phyloP scores from a whole-genome alignment of 2,329 filamentous ascomycete species.

The Colletotrichum sp. region DNA sequence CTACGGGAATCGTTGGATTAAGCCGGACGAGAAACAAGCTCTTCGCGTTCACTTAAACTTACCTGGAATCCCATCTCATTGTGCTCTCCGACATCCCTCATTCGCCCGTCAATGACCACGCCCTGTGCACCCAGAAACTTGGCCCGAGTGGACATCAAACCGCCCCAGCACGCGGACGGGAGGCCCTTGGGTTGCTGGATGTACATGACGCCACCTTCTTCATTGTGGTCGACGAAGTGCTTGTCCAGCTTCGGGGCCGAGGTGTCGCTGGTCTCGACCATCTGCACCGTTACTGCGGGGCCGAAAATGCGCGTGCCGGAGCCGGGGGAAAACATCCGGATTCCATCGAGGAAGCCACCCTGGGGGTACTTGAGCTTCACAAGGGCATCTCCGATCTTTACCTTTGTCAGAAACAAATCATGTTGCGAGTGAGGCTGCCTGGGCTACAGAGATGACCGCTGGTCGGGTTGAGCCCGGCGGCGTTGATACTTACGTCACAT shows the following conservation, averaged over 20 bases:
- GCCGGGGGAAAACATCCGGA: constrained; percentile 27
- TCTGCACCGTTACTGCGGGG: constrained; percentile 33
- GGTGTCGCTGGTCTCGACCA: constrained; percentile 29
- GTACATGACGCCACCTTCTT: constrained; percentile 30
- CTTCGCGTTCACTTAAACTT: neutral
- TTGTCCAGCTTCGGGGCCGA: constrained; percentile 27
- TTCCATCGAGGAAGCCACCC: constrained; percentile 29
- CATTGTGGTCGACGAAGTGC: constrained; percentile 34
- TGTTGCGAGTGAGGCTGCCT: neutral
- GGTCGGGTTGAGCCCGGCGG: neutral
- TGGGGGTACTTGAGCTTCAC: constrained; percentile 32
- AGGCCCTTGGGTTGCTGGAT: constrained; percentile 31
- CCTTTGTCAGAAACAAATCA: neutral
- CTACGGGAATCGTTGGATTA: neutral
- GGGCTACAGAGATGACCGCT: neutral
- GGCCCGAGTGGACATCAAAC: constrained; percentile 33
- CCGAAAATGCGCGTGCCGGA: constrained; percentile 31
- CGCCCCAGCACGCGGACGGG: constrained; percentile 32
- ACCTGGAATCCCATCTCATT: constrained; percentile 24
- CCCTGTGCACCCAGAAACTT: constrained; percentile 29
- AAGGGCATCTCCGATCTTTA: constrained; percentile 28
- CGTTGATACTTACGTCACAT: constrained; percentile 2
- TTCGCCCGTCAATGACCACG: constrained; percentile 30
- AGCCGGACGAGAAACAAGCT: neutral
- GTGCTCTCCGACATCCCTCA: constrained; percentile 33